Evolutionary conservation across 2,329 filamentous ascomycete genomes (phyloP), one percentile per base, ranked within the genome.

Genomic region (Biscogniauxia mediterranea): DNA sequence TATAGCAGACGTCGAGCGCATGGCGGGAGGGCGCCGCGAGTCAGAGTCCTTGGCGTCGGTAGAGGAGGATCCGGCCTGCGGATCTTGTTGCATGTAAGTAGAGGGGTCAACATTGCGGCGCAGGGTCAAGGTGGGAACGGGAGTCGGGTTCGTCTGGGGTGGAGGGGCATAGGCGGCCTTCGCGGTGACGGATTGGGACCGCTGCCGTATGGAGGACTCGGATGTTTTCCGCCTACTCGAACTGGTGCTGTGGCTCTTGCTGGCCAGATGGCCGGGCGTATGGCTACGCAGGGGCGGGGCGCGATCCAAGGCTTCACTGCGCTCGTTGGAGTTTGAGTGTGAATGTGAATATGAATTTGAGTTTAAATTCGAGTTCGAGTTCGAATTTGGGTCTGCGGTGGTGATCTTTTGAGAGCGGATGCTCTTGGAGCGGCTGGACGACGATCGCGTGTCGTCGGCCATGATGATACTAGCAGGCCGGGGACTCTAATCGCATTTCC

Each of bases 231-330:
- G 78, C 61, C 80, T 79, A 25, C 55, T 65, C 42, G 56, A n/a
- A 17, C 66, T 64, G 54, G 63, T 59, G 54, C 67, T 61, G 62
- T 82, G 81, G 74, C 82, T 85, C 76, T 83, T 87, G 66, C 82
- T 81, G 13, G 86, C 76, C 50, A 88, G 79, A 68, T 87, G 85
- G 60, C 85, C 85, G 1, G 85, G 85, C 1, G 85, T 88, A 71
- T 88, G 85, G 70, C 81, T 87, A 66, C 85, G 81, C 26, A 80
- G 80, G 75, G 63, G 73, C 58, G 72, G 69, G 19, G 70, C 69
- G 59, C 71, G 75, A 62, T 77, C 76, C 60, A 66, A 74, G 61
- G 71, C 70, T 60, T 77, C 75, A 68, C 69, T 70, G 42, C 69
- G 74, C 55, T 76, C 74, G 57, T 71, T 61, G 56, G 66, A 67